Base-by-base conservation (phyloP, 2,329 filamentous ascomycete genomes). In the Pseudocercospora musae region DNA sequence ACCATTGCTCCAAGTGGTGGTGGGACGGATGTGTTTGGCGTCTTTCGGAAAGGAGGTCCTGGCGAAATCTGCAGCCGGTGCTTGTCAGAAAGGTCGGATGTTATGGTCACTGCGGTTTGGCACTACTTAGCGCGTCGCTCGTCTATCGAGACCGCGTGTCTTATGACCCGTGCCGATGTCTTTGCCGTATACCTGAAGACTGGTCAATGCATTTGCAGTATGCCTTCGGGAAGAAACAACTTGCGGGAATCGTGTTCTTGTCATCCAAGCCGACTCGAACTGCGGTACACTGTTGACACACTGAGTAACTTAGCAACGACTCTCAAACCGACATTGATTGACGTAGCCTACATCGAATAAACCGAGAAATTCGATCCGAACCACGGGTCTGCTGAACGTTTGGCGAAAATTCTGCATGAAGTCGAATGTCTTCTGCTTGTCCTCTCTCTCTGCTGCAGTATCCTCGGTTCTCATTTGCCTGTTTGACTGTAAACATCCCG, bases 371-470 rank as follows among this genome's bases (percentile, higher is more conserved):
- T 83, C 64, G 37, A 94, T 91, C 0, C 89, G 83, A 10, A 87
- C 83, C 1, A 92, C 88, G 0, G 90, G 90, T 0, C 91, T 81
- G 46, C 87, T 89, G 72, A 95, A 95, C 0, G 90, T 94, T 74
- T 93, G 89, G 20, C 90, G 84, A 72, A 95, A 95, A 0, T 85
- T 87, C 68, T 88, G 89, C 86, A 94, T 89, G 70, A 90, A 93
- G 7, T 82, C 77, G 67, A 89, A 90, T 77, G 91, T 87, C 63
- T 86, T 80, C n/a, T 80, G 79, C 67, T 85, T 83, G 65, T 86
- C 76, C 0, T 77, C 76, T 27, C 78, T 81, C 50, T 82, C 79
- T 1, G 79, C 76, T 7, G 76, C 73, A 6, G 70, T 74, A 5
- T 69, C 64, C 25, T 80, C 77, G 9, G 81, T 77, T 7, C 88